Evolutionary conservation across 2,329 filamentous ascomycete genomes (phyloP), one percentile per base, ranked within the genome.

Genomic region (Trichophaea hybrida): DNA sequence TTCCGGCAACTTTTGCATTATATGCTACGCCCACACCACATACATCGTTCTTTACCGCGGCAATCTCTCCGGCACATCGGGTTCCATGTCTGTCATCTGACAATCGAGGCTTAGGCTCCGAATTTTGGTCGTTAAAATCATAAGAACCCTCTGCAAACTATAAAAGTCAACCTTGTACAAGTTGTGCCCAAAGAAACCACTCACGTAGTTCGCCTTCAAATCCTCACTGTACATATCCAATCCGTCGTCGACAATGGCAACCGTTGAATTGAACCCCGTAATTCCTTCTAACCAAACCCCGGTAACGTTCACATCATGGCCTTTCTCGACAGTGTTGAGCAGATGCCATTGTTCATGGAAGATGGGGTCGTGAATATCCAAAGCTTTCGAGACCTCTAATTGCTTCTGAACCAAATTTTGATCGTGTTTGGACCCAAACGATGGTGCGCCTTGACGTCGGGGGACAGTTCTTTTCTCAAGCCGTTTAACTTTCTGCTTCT

Each of bases 21-120:
- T 93, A 98, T 12, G 93, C 93, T 58, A 97, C 87, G 55, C 93
- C 93, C n/a, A 98, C 81, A 67, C 93, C 93, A 68, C 93, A 98
- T 6, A 91, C 85, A 70, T 96, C 78, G 71, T 98, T 98, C 69
- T 80, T 85, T n/a, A 83, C 90, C 1, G 93, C 93, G 1, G 88
- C 84, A 24, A 98, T 86, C 73, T 98, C 93, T 61, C 93, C 93
- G 24, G 91, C 91, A 72, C 93, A 98, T 65, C 93, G 80, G 44
- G 93, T 98, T 57, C 93, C 93, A 71, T 98, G 93, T 63, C 77
- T 81, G 70, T 98, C 93, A 66, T 97, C 91, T 2, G 77, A 79
- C 2, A 97, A 75, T n/a, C 82, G 79, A 1, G 93, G 93, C 62
- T 81, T 84, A 2, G 93, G 93, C 66, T 93, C 84, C 1, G 83